Base-by-base conservation (phyloP, 768 basidiomycete species). In the Auriscalpium microsporum region DNA sequence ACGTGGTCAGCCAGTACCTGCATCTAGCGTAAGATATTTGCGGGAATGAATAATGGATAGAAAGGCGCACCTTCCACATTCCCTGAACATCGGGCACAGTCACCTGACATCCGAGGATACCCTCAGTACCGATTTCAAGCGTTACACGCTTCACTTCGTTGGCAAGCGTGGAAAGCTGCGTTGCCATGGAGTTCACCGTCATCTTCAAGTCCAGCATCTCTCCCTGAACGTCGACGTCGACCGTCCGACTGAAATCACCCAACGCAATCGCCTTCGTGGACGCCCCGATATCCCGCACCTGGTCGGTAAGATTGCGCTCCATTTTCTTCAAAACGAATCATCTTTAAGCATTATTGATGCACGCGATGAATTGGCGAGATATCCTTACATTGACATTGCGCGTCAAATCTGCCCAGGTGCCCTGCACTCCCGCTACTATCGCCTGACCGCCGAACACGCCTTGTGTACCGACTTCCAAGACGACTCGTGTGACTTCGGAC, bases 101-200 rank as follows among this genome's bases (percentile, higher is more conserved):
- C 0, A 94, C 94, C 67, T 96, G 94, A 16, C 94, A 94, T 49
- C 94, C 94, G 68, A 97, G 77, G 48, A 90, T 95, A 68, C 92
- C 92, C 68, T 94, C 88, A 38, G 86, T 92, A 46, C 92, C 92
- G 60, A 94, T 92, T 68, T 96, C 94, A 60, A 96, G 75, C 42
- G 86, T 86, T n/a, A 98, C 94, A 56, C 92, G 78, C 14, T 89
- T 92, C n/a, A 95, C 92, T 63, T 90, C 87, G 49, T 82, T 85
- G 1, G 85, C 87, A 5, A 90, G 72, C 0, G 83, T 87, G 19
- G 78, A 83, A 36, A 91, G 68, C 64, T 87, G 84, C 19, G 74
- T 75, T 53, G 86, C 84, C 87, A 89, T 90, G 56, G 78, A 79
- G 66, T 89, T 90, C 62, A 90, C 85, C 0, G 86, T 88, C 61